These are phyloP conservation scores for Rhizopogon roseolus DNA, from an alignment of 768 basidiomycete genomes.

Conservation along the genomic window DNA sequence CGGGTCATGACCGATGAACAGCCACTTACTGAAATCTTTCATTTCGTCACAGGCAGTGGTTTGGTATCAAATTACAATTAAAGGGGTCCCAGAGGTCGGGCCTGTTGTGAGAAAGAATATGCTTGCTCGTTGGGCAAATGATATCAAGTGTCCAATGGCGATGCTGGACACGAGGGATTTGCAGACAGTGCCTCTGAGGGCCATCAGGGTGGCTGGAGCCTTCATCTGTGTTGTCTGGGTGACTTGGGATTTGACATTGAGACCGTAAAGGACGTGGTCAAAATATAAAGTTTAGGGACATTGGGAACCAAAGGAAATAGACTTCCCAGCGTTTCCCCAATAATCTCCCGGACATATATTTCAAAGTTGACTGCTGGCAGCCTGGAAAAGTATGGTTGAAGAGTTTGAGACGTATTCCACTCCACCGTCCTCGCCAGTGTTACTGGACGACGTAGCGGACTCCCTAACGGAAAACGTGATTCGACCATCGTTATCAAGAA, in stretches of 20 bases:
- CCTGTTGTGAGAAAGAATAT: conserved; percentile 19
- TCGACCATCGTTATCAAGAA: conserved; percentile 35
- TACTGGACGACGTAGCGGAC: conserved; percentile 6
- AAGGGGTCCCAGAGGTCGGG: conserved; percentile 1
- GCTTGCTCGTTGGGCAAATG: conserved; percentile 14
- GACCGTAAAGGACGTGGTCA: conserved; percentile 3
- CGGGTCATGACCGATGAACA: background rate
- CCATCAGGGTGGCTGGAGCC: background rate
- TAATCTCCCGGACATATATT: conserved; percentile 5
- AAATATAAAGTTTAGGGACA: background rate
- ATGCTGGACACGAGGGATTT: conserved; percentile 13
- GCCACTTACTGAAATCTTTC: background rate
- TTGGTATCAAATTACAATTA: background rate
- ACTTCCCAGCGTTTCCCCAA: conserved; percentile 9
- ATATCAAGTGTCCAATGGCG: conserved; percentile 9
- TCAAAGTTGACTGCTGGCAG: conserved; percentile 3
- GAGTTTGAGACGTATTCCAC: conserved; percentile 40
- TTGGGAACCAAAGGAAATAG: conserved; percentile 2
- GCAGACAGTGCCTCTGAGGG: background rate
- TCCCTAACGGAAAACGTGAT: conserved; percentile 16
- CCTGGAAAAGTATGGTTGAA: conserved; percentile 21
- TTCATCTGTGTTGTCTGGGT: conserved; percentile 19
- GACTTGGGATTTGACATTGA: conserved; percentile 6
- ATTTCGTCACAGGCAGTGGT: background rate
- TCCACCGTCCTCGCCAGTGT: conserved; percentile 37